Percentiles rank a stretch among this genome's conserved stretches.
phyloP scores from a whole-genome alignment of 2,329 filamentous ascomycete species.

The Phaeosphaeriaceae sp. region DNA sequence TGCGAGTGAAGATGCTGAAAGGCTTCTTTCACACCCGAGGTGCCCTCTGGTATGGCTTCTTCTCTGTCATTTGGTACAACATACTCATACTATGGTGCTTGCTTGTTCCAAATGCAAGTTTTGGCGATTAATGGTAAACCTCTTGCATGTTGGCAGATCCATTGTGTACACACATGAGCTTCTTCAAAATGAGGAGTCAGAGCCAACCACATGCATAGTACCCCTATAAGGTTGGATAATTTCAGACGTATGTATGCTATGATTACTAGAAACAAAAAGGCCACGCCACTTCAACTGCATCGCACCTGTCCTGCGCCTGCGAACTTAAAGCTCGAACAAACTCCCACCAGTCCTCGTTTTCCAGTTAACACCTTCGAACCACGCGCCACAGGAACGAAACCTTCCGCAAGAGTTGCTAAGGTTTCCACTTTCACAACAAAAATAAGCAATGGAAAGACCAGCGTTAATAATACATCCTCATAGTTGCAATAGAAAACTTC shows the following conservation, averaged over 20 bases:
- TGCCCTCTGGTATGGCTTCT: too few relatives aligned
- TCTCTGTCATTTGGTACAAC: too few relatives aligned
- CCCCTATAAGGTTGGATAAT: too few relatives aligned
- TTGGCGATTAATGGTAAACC: too few relatives aligned
- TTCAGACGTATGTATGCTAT: background rate
- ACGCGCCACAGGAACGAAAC: background rate
- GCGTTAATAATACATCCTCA: background rate
- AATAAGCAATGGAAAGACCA: background rate
- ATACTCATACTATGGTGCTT: too few relatives aligned
- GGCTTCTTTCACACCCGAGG: too few relatives aligned
- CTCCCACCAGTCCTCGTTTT: background rate
- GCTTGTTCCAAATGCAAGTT: too few relatives aligned
- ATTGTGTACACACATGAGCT: background rate
- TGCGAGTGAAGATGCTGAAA: too few relatives aligned
- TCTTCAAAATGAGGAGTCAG: background rate
- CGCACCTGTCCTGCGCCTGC: background rate
- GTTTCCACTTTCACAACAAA: background rate
- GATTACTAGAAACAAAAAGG: background rate
- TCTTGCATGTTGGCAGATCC: too few relatives aligned
- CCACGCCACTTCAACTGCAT: background rate
- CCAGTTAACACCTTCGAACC: background rate
- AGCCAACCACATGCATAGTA: background rate
- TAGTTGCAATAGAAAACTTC: background rate
- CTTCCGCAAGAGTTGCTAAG: too few relatives aligned
- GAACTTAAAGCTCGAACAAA: background rate